Evolutionary conservation across 495 filamentous ascomycete genomes (phyloP).

Genomic region (Xylaria telfairii): DNA sequence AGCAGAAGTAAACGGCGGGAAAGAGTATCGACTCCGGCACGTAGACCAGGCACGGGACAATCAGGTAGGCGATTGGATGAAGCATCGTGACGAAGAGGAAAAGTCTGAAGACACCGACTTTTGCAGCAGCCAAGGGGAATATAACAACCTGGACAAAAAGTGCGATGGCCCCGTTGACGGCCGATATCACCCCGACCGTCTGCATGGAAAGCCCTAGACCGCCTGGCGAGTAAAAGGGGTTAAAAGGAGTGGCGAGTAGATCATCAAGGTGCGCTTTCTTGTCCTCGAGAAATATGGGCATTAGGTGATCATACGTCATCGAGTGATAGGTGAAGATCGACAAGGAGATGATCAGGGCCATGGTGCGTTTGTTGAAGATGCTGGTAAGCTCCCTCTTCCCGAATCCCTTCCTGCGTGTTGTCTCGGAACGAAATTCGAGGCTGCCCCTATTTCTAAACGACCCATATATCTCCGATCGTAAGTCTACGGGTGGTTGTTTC

Average conservation of each 20-base stretch:
- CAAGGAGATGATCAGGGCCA: slow-evolving; percentile 72
- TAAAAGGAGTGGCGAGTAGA: slow-evolving; percentile 30
- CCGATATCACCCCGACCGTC: slow-evolving; percentile 79
- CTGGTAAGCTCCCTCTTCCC: slow-evolving; percentile 47
- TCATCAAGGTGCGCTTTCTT: slow-evolving; percentile 45
- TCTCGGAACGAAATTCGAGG: slow-evolving; percentile 52
- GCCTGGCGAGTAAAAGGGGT: slow-evolving; percentile 67
- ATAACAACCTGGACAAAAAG: slow-evolving; percentile 78
- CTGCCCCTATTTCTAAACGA: slow-evolving; percentile 69
- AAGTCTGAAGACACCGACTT: slow-evolving; percentile 74
- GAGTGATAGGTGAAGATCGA: slow-evolving; percentile 87
- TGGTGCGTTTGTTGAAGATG: slow-evolving; percentile 68
- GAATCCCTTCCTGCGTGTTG: slow-evolving; percentile 34
- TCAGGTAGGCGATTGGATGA: slow-evolving; percentile 77
- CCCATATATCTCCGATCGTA: slow-evolving; percentile 78
- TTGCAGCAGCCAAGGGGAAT: slow-evolving; percentile 73
- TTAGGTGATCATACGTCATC: slow-evolving; percentile 85
- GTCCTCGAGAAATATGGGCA: slow-evolving; percentile 87
- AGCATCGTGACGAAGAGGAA: slow-evolving; percentile 75
- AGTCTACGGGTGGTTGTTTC: slow-evolving; percentile 70
- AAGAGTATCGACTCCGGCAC: slow-evolving; percentile 65
- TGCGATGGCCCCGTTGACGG: slow-evolving; percentile 77
- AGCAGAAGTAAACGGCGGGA: slow-evolving; percentile 73
- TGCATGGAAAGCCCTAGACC: slow-evolving; percentile 76
- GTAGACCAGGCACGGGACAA: slow-evolving; percentile 72